These are phyloP conservation scores for Saccharomycopsis sp. DNA, from an alignment of 805 yeast species.

Conservation along the genomic window DNA sequence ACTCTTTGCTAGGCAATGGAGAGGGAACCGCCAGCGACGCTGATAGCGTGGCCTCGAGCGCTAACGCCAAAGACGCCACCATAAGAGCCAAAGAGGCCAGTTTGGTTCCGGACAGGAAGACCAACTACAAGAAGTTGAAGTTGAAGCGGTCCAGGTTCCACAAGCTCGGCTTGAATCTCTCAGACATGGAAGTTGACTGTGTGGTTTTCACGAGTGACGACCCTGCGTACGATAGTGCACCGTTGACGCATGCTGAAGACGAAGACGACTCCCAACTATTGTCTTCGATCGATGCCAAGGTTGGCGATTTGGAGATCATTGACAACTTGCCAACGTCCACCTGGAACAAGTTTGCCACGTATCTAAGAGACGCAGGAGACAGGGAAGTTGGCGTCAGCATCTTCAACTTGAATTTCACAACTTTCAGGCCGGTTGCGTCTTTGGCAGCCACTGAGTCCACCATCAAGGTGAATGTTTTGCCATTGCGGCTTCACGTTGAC, in stretches of 20 bases:
- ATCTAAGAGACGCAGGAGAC: slow-evolving; percentile 59
- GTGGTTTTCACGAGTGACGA: slow-evolving; percentile 39
- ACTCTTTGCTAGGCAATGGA: slow-evolving; percentile 33
- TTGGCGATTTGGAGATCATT: slow-evolving; percentile 49
- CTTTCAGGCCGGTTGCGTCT: slow-evolving; percentile 53
- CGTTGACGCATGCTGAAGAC: slow-evolving; percentile 12
- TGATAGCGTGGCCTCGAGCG: slow-evolving; percentile 1
- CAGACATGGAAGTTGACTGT: slow-evolving; percentile 42
- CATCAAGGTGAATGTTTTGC: slow-evolving; percentile 46
- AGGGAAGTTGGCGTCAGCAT: slow-evolving; percentile 62
- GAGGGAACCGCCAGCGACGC: too few relatives aligned
- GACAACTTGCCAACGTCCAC: slow-evolving; percentile 83
- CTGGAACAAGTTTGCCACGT: slow-evolving; percentile 78
- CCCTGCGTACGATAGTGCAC: slow-evolving; percentile 29
- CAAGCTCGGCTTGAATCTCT: slow-evolving; percentile 49
- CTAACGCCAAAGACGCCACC: background rate
- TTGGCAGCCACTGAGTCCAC: slow-evolving; percentile 64
- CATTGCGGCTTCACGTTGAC: slow-evolving; percentile 77
- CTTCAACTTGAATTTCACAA: slow-evolving; percentile 43
- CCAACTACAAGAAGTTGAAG: slow-evolving; percentile 36
- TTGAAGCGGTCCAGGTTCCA: slow-evolving; percentile 57
- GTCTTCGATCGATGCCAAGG: slow-evolving; percentile 38
- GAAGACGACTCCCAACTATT: slow-evolving; percentile 36
- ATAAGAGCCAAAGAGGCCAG: slow-evolving; percentile 5
- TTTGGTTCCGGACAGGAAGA: slow-evolving; percentile 24